Evolutionary conservation across 495 filamentous ascomycete species (phyloP), one percentile per base, ranked within the genome.

Genomic region (Acidomyces sp.): DNA sequence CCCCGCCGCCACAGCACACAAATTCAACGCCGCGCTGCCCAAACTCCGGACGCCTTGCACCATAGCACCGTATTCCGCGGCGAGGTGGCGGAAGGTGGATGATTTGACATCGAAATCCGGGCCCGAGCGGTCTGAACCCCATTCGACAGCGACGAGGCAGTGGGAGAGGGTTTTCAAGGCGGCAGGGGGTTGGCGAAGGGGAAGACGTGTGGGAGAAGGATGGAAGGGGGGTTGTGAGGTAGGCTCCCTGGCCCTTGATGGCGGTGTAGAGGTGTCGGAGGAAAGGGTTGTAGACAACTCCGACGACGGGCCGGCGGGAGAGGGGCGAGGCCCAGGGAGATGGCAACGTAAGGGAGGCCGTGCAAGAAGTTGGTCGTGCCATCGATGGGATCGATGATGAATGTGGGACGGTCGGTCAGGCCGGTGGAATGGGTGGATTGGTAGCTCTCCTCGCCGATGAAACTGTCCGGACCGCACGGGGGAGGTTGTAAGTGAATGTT

Each of bases 281-380:
- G 57, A 73, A 83, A 16, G 85, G 84, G 63, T 93, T 90, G 62
- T 81, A 93, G 37, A 93, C 74, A 23, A 93, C 75, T 13, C 85
- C 85, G 19, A 93, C 75, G 7, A 70, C 59, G 19, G 85, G 83
- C 7, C 49, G 42, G 29, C 69, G 70, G 48, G 68, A 56, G 34
- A 85, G 52, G 25, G 75, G 71, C 50, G n/a, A 93, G 75, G 23
- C 82, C 85, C 10, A 92, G 76, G 7, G 81, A 86, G 53, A 93
- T 77, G 63, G 77, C 84, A 45, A 83, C 80, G 52, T 77, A 70
- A 11, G 85, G 81, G 62, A 83, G 80, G 37, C 67, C 66, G 62
- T 93, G 85, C 4, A 93, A 73, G 52, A 93, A 93, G 64, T 93
- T 93, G 33, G 75, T 75, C 10, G 84, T 92, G 43, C 85, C 85